Conservation (phyloP, 2,329 filamentous ascomycete genomes). For the Stagonosporopsis rhizophila region DNA sequence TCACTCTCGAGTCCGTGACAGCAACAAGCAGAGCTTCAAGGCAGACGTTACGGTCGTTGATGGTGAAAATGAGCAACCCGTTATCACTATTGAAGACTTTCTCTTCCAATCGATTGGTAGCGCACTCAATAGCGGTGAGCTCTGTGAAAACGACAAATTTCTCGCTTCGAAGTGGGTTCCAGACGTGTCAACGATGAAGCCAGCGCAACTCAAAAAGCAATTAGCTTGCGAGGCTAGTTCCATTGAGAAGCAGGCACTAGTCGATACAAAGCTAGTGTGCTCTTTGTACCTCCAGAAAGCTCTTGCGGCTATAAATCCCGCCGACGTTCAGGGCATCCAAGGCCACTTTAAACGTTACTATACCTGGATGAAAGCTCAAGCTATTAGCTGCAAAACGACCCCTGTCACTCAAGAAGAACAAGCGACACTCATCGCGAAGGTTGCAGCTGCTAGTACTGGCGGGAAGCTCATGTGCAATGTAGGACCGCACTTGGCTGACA, state of each 20-base stretch:
- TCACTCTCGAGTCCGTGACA: neutral
- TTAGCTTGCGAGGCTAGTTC: neutral
- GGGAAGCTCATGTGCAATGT: constrained; percentile 8
- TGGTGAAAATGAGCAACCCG: neutral
- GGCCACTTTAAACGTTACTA: constrained; percentile 10
- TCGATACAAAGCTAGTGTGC: constrained; percentile 1
- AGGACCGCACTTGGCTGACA: constrained; percentile 7
- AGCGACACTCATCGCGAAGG: neutral
- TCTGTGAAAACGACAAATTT: constrained; percentile 14
- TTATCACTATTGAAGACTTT: constrained; percentile 12
- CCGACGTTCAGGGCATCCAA: neutral
- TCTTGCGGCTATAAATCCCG: constrained; percentile 1
- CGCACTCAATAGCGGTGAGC: neutral
- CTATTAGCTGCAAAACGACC: neutral
- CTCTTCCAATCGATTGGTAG: constrained; percentile 11
- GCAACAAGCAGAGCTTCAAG: constrained; percentile 27
- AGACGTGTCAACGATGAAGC: constrained; percentile 3
- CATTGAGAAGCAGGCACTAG: constrained; percentile 1
- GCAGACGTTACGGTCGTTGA: constrained; percentile 7
- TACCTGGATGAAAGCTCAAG: constrained; percentile 9
- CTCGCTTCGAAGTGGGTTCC: constrained; percentile 8
- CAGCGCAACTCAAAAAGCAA: constrained; percentile 1
- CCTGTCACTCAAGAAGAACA: no score
- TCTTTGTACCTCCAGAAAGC: constrained; percentile 3
- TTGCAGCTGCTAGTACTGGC: neutral